Evolutionary conservation across 805 yeast species (phyloP), one percentile per base, ranked within the genome.

Genomic region (Metschnikowia arizonensis): DNA sequence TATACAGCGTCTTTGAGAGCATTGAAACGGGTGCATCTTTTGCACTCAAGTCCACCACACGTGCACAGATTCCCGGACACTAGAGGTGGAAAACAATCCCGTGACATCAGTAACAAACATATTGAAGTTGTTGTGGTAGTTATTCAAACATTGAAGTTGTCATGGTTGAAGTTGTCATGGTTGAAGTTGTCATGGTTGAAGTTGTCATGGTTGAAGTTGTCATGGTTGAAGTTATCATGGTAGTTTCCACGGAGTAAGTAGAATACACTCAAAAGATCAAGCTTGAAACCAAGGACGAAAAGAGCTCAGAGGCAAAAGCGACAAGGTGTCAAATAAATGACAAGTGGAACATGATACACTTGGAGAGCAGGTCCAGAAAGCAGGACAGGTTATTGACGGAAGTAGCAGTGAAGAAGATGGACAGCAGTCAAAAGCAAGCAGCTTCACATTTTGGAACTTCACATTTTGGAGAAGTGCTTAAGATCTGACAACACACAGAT

Each of bases 21-120:
- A n/a, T 32, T 42, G 35, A 51, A 53, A 1, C 15, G 29, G 11
- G 33, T 6, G 76, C 66, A 50, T 79, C 82, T 0, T 41, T 37
- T 4, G 63, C 66, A 29, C 74, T 68, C 29, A 82, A 53, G 17
- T 79, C 82, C 0, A 76, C 63, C 4, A 86, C 51, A 28, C 88
- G 23, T 71, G 69, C 1, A 82, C 66, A 0, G 85, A 74, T 40
- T 81, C 84, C 43, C 98, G 75, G 1, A 82, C 76, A 2, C 75
- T 62, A 8, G 64, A 63, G 0, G 52, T 35, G 0, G 82, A 66
- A 0, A 82, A 66, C 26, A 89, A 71, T 1, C 88, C 96, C 1
- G 87, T 73, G 46, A 86, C 89, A 29, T 79, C 83, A 2, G 89
- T 77, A 5, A 88, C 85, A 60, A 79, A 88, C 3, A 62, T 64